A percentile compares a stretch with the other conserved stretches of the same genome.
Evolutionary conservation across 148 eudicot genomes (phyloP).

Genomic region (Vaccinium macrocarpon): DNA sequence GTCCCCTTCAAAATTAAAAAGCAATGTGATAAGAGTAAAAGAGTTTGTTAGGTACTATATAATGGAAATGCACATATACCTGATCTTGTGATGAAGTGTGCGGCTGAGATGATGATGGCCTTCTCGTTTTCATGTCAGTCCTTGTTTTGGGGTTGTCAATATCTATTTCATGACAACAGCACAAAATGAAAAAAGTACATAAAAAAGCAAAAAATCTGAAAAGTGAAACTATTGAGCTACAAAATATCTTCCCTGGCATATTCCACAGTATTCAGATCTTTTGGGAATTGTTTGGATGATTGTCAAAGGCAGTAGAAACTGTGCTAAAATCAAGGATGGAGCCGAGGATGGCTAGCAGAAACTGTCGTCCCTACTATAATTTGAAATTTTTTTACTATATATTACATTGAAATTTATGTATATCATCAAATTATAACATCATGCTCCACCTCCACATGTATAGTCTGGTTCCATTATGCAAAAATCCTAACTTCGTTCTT

Average conservation of each 20-base stretch:
- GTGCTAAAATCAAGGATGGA: neutral
- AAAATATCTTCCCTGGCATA: conserved; percentile 12
- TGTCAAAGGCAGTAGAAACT: neutral
- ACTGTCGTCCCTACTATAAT: too few species aligned
- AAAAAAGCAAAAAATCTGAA: neutral
- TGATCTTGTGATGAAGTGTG: conserved; percentile 8
- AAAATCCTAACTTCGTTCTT: too few species aligned
- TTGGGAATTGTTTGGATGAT: neutral
- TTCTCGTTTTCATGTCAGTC: conserved; percentile 22
- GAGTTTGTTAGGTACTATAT: too few species aligned
- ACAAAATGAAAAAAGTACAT: neutral
- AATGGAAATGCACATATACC: neutral
- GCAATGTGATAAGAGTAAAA: too few species aligned
- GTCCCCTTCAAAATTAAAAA: too few species aligned
- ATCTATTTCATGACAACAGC: neutral
- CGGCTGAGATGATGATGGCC: conserved; percentile 8
- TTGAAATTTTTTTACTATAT: too few species aligned
- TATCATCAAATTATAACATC: neutral
- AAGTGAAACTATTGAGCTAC: neutral
- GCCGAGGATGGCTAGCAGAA: too few species aligned
- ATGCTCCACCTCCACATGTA: too few species aligned
- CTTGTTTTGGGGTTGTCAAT: neutral
- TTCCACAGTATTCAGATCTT: neutral
- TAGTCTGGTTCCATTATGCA: too few species aligned
- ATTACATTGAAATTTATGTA: too few species aligned